Percentiles rank a stretch among this genome's conserved stretches.
phyloP scores from a whole-genome alignment of 1,284 basidiomycete genomes.

The Papiliotrema terrestris region DNA sequence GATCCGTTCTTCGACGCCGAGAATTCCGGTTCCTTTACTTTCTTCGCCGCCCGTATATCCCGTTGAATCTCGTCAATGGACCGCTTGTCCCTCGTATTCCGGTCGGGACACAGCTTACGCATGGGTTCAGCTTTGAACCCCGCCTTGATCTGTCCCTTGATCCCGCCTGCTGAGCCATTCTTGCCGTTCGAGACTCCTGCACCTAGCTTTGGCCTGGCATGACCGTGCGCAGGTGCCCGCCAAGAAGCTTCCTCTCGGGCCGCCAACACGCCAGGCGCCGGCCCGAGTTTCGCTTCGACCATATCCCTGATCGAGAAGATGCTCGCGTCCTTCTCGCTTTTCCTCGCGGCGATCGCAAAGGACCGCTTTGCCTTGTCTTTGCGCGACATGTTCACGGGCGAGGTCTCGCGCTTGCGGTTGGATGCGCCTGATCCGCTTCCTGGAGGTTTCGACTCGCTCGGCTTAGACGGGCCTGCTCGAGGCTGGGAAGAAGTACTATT shows the following conservation, averaged over 20 bases:
- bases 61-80: slow-evolving; percentile 40
- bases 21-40: too few relatives aligned
- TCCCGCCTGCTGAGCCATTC: too few relatives aligned
- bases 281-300: slow-evolving; percentile 22
- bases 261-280: neutral
- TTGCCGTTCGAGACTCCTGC: too few relatives aligned
- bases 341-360: slow-evolving; percentile 24
- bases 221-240: too few relatives aligned
- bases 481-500: neutral
- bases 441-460: neutral
- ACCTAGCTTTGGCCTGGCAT: too few relatives aligned
- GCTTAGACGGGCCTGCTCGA: neutral
- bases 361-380: slow-evolving; percentile 35
- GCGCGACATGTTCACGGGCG: slow-evolving; percentile 25
- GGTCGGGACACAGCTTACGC: slow-evolving; percentile 36
- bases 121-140: slow-evolving; percentile 16
- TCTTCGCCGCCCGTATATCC: slow-evolving; percentile 17
- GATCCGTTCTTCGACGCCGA: too few relatives aligned
- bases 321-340: slow-evolving; percentile 10
- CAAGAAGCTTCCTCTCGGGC: too few relatives aligned
- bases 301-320: slow-evolving; percentile 35
- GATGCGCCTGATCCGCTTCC: neutral
- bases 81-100: slow-evolving; percentile 33
- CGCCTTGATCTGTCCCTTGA: slow-evolving; percentile 15
- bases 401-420: slow-evolving; percentile 5